Base-by-base conservation (phyloP, 805 yeast genomes). In the Kregervanrija fluxuum region DNA sequence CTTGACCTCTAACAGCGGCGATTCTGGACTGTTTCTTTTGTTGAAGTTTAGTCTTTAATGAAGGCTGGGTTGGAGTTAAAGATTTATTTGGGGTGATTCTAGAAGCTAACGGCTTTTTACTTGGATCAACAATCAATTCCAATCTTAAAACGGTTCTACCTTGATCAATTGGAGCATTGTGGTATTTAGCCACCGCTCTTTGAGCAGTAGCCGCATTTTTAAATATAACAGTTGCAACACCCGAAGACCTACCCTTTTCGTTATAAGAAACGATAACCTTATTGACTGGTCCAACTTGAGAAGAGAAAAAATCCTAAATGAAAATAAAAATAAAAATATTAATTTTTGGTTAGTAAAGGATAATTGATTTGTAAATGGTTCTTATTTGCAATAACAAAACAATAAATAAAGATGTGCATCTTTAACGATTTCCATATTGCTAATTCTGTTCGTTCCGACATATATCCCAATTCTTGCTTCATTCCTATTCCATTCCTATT, bases 151-250 rank as follows among this genome's bases (percentile, higher is more conserved):
- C 83, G 53, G 77, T 65, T 48, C 80, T 75, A 49, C 97, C 97
- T 44, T 82, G 82, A 62, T 93, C 99, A 57, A 93, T 85, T 59
- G 96, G 90, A 38, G 95, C 91, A 60, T 93, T 91, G 66, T 91
- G 85, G 71, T 83, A 91, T 59, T 81, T 82, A 59, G 80, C 78
- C 57, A 85, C 85, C 41, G 96, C 95, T 57, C 70, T 73, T 49
- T 76, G 68, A 42, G 98, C 98, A 62, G 75, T 74, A 48, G 81
- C 80, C 42, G 77, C 64, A 47, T 73, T 71, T 60, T 70, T 79
- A 73, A 93, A 93, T 47, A 82, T 73, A 57, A 93, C 77, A 46
- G 93, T 88, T 51, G 95, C 96, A 70, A 81, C 78, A 67, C 99
- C 99, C 51, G 85, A 85, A 52, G 95, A 87, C 66, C 80, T 80